These are phyloP conservation scores for Chionographis japonica DNA, from an alignment of 106 monocot species.

Conservation along the genomic window DNA sequence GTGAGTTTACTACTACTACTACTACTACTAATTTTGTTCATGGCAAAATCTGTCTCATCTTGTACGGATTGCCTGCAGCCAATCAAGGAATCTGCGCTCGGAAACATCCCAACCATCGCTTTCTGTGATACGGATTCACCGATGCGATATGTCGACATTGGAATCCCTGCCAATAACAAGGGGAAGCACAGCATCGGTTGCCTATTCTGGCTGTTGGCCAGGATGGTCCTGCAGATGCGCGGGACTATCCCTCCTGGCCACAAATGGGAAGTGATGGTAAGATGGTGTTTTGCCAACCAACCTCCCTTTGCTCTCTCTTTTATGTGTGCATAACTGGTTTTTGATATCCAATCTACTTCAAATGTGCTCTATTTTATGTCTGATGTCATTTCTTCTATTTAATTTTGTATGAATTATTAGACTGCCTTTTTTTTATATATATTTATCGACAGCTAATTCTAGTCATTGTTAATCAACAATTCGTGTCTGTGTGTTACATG, in stretches of 20 bases:
- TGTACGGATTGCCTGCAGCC: conserved; percentile 17
- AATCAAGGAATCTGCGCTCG: conserved; percentile 39
- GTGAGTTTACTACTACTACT: conserved; percentile 3
- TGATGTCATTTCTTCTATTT: not conserved
- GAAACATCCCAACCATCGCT: conserved; percentile 46
- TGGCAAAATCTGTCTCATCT: not conserved
- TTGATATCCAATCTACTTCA: too few relatives aligned
- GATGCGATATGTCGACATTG: conserved; percentile 46
- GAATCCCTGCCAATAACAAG: conserved; percentile 51
- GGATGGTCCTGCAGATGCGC: conserved; percentile 49
- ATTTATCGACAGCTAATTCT: too few relatives aligned
- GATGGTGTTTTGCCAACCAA: not conserved
- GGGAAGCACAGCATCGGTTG: conserved; percentile 42
- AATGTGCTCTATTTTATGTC: too few relatives aligned
- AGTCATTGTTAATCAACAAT: too few relatives aligned
- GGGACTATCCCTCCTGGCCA: conserved; percentile 35
- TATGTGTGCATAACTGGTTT: too few relatives aligned
- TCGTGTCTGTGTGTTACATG: not conserved
- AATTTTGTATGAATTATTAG: not conserved
- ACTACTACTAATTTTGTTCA: not conserved
- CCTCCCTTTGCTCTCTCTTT: too few relatives aligned
- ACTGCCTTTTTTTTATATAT: too few relatives aligned
- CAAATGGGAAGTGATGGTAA: conserved; percentile 48
- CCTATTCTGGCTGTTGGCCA: conserved; percentile 39
- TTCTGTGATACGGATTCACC: conserved; percentile 54